phyloP scores from a whole-genome alignment of 2,329 filamentous ascomycete genomes.

The Knufia fluminis region DNA sequence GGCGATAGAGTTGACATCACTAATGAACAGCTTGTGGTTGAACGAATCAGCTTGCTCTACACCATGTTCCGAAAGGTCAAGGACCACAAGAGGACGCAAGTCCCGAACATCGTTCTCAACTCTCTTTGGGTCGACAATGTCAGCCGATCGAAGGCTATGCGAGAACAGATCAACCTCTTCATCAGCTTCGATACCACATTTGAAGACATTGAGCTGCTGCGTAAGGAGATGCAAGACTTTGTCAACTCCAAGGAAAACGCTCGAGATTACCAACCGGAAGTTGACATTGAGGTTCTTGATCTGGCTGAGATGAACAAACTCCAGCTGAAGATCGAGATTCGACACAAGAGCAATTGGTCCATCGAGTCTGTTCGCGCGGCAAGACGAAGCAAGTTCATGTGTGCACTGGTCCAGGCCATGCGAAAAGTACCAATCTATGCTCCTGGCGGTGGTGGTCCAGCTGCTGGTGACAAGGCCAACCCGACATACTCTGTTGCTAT shows the following conservation, averaged over 20 bases:
- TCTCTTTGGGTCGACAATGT: constrained; percentile 93
- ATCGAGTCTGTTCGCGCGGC: constrained; percentile 74
- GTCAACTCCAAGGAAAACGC: constrained; percentile 74
- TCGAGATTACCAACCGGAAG: constrained; percentile 81
- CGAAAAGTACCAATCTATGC: constrained; percentile 78
- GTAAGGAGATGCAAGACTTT: constrained; percentile 74
- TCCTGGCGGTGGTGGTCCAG: constrained; percentile 62
- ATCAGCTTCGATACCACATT: constrained; percentile 81
- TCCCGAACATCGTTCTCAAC: constrained; percentile 89
- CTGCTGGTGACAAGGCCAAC: constrained; percentile 55
- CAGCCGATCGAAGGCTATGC: constrained; percentile 83
- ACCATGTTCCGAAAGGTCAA: constrained; percentile 80
- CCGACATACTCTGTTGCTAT: constrained; percentile 74
- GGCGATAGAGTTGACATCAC: constrained; percentile 83
- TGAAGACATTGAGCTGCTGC: constrained; percentile 78
- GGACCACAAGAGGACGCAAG: constrained; percentile 68
- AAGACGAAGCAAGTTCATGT: constrained; percentile 92
- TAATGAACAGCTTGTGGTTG: constrained; percentile 63
- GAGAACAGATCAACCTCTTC: constrained; percentile 68
- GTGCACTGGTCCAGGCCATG: constrained; percentile 74
- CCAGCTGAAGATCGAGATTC: constrained; percentile 69
- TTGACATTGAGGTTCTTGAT: constrained; percentile 67
- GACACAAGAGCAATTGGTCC: constrained; percentile 88
- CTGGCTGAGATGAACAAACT: constrained; percentile 84
- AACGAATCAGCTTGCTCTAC: constrained; percentile 89